Evolutionary conservation across 2,329 filamentous ascomycete genomes (phyloP), one percentile per base, ranked within the genome.

Genomic region (Periconia digitata): DNA sequence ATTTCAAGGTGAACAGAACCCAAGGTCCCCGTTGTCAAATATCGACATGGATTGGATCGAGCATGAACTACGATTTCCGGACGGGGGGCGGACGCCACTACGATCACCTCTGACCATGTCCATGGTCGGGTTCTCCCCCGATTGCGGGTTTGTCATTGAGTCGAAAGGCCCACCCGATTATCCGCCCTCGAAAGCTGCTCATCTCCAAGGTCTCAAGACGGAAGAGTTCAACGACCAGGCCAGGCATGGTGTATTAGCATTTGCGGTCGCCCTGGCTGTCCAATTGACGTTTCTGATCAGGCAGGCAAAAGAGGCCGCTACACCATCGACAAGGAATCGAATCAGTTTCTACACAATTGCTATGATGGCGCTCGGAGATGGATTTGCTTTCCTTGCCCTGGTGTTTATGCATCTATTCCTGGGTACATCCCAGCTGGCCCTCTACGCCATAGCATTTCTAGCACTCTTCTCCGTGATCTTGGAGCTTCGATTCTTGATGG

Each of bases 81-180:
- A 78, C 35, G 83, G 83, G 15, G 77, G 80, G 34, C 75, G 78
- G 2, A 71, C 82, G 10, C 77, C 79, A 2, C 57, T 68, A 18
- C 73, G 78, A 27, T 78, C 82, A 17, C 70, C 74, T 7, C 72
- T 85, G 52, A 72, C 74, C 40, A 84, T 85, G 74, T 84, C 81
- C 16, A 80, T 82, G 62, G 71, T 83, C 8, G 74, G 82, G 8
- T 85, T 85, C 61, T 86, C 83, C 15, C 84, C 84, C 2, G 84
- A 86, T 59, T 86, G 84, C 64, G 83, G 83, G n/a, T 85, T 84
- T 54, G 74, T 85, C 23, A 74, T 86, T 15, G 79, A 85, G 59
- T 83, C 81, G 5, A 82, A 83, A 64, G 80, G 81, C 1, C 75
- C 80, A 3, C 81, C 83, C 6, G 75, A 80, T 39, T 78, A 74